Percentiles rank a stretch among this genome's conserved stretches.
Evolutionary conservation across 768 basidiomycete species (phyloP).

Genomic region (Podaxis carcinomalis): DNA sequence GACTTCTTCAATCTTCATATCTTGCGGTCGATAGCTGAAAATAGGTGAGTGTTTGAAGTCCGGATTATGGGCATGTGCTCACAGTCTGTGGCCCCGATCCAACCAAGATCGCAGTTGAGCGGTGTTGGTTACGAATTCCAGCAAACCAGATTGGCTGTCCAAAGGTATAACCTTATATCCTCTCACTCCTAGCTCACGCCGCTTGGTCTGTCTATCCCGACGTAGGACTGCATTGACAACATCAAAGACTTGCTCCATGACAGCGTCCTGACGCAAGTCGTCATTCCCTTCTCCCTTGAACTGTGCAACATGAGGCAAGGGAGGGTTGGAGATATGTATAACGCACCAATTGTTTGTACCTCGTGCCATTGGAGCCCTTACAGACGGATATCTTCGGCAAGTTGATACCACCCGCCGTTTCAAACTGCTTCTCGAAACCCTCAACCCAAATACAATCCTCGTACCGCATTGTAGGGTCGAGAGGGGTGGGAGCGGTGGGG

Average conservation of each 20-base stretch:
- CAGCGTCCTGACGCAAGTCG: conserved; percentile 94
- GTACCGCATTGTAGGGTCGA: conserved; percentile 72
- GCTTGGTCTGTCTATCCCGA: conserved; percentile 70
- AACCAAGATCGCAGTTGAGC: conserved; percentile 63
- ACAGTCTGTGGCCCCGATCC: conserved; percentile 56
- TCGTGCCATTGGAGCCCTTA: conserved; percentile 56
- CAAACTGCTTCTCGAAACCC: conserved; percentile 54
- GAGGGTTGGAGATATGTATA: background rate
- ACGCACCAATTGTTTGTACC: conserved; percentile 79
- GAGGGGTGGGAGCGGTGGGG: conserved; percentile 63
- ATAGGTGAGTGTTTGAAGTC: background rate
- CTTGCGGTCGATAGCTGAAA: conserved; percentile 62
- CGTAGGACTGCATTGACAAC: conserved; percentile 77
- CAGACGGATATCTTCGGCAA: conserved; percentile 78
- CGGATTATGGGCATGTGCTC: conserved; percentile 15
- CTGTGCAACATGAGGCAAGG: conserved; percentile 32
- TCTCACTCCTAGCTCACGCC: conserved; percentile 68
- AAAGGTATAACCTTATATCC: conserved; percentile 91
- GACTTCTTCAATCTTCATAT: conserved; percentile 35
- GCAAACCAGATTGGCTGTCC: conserved; percentile 70
- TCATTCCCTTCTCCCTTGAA: conserved; percentile 91
- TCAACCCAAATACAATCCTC: conserved; percentile 64
- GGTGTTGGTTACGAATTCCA: conserved; percentile 90
- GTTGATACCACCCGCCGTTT: conserved; percentile 73
- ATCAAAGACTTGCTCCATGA: conserved; percentile 97